Base-by-base conservation (phyloP, 352 stramenopile genomes). In the Halophytophthora polymorphica region DNA sequence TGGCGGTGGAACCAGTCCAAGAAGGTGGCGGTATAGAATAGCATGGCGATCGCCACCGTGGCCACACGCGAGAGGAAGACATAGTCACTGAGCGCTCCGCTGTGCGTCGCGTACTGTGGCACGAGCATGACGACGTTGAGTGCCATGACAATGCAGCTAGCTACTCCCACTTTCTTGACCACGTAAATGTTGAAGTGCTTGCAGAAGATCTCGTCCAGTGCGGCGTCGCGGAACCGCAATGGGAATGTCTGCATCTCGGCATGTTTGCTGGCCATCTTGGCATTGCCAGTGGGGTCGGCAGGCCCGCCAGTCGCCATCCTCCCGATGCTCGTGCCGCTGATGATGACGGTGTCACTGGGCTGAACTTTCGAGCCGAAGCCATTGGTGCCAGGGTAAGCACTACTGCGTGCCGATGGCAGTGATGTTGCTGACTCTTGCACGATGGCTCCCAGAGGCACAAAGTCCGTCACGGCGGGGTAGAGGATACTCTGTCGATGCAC, bases 161-260 rank as follows among this genome's bases (percentile, higher is more conserved):
- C 68, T 6, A 73, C 44, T 22, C 71, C 72, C 48, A 90, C 71
- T 63, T 90, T 90, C 28, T 69, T 69, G 44, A 76, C 58, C 39
- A 90, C 78, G 50, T 90, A 90, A 17, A 85, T 49, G 28, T 80
- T 85, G 64, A 81, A 90, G 57, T 90, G 78, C 45, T 84, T 83
- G 54, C 66, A 75, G 40, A 90, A 90, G 33, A 77, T 68, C 33
- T 90, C 78, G 65, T 88, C 78, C 23, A 86, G 61, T 31, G 58
- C 72, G 6, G 39, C 33, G 64, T 90, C 75, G n/a, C 58, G 66
- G 45, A 90, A 90, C 2, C 68, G 65, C 21, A 87, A 50, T 2
- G 78, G 70, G 50, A 86, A 86, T 11, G 55, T 42, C 21, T 85
- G 70, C 71, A 90, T 76, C 19, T 73, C 66, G 12, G 66, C 56